A percentile compares a stretch with the other conserved stretches of the same genome.
Evolutionary conservation across 805 yeast genomes (phyloP).

Genomic region (Sugiyamaella smithiae): DNA sequence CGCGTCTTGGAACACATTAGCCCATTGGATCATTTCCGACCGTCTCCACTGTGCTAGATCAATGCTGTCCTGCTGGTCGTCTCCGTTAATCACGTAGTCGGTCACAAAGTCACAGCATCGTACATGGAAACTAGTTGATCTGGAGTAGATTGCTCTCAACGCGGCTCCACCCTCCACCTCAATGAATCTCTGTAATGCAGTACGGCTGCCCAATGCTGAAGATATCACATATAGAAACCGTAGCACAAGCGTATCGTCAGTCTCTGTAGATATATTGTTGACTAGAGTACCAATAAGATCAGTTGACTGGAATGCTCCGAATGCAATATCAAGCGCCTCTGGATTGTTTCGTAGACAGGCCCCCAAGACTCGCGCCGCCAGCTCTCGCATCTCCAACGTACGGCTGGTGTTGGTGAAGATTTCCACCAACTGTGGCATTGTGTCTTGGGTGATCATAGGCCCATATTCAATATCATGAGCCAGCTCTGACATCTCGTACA

Average conservation of each 20-base stretch:
- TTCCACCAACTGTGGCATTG: slow-evolving; percentile 25
- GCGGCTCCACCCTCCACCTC: slow-evolving; percentile 5
- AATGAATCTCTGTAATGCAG: slow-evolving; percentile 21
- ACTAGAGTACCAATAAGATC: slow-evolving; percentile 2
- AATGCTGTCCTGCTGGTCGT: neutral
- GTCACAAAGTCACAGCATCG: slow-evolving; percentile 9
- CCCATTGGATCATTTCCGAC: slow-evolving; percentile 8
- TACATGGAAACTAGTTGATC: slow-evolving; percentile 6
- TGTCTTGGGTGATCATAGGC: slow-evolving; percentile 38
- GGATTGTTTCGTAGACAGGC: slow-evolving; percentile 73
- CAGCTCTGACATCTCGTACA: slow-evolving; percentile 50
- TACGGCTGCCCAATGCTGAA: slow-evolving; percentile 22
- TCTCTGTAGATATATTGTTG: slow-evolving; percentile 17
- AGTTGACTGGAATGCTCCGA: slow-evolving; percentile 1
- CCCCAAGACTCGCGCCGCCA: slow-evolving; percentile 58
- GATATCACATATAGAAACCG: slow-evolving; percentile 28
- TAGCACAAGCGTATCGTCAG: slow-evolving; percentile 15
- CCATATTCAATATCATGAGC: slow-evolving; percentile 65
- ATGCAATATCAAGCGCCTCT: slow-evolving; percentile 40
- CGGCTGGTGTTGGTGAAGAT: slow-evolving; percentile 20
- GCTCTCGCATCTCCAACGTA: slow-evolving; percentile 39
- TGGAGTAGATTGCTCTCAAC: neutral
- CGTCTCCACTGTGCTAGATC: slow-evolving; percentile 2
- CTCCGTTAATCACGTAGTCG: slow-evolving; percentile 1
- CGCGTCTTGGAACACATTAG: slow-evolving; percentile 11